Evolutionary conservation across 1,284 basidiomycete species (phyloP), one percentile per base, ranked within the genome.

Genomic region (Ustilago xerochloae): DNA sequence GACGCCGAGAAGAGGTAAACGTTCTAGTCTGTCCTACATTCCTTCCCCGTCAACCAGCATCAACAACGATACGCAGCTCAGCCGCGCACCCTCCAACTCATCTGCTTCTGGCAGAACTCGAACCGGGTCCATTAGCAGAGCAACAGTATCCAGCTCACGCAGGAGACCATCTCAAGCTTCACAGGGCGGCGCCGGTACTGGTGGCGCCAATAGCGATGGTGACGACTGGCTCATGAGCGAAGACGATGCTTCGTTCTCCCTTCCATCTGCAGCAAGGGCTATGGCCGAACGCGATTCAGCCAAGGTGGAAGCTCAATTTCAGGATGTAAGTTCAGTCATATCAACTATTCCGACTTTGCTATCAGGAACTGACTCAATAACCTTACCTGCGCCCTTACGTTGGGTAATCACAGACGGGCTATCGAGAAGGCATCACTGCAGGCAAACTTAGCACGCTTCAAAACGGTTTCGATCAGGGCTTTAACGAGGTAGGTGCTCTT

Each of bases 361-460:
- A n/a, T n/a, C n/a, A n/a, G n/a, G n/a, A n/a, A 30, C 38, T 53
- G 22, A 20, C 22, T 6, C 16, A 15, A n/a, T 22, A 13, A 9
- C 36, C 8, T 28, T 55, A n/a, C n/a, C n/a, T n/a, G n/a, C n/a
- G n/a, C n/a, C 3, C 13, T 20, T 16, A 10, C 12, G 18, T 24
- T 47, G 13, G n/a, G 4, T 12, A 32, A 3, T 15, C 8, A 50
- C 29, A 94, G 93, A 88, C 89, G 20, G 93, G 93, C 2, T 94
- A 94, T 79, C 89, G 93, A 16, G 92, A 94, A 84, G 93, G 93
- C 26, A 93, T 94, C 73, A 91, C 90, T 0, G 89, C 90, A 3
- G 93, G 93, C 10, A 94, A 94, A 83, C 91, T 93, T 84, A 87
- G 87, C 1, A 89, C 89, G 10, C 87, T 94, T 0, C 93, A 95